Conservation (phyloP, 257 asterid species). For the Fraxinus americana region DNA sequence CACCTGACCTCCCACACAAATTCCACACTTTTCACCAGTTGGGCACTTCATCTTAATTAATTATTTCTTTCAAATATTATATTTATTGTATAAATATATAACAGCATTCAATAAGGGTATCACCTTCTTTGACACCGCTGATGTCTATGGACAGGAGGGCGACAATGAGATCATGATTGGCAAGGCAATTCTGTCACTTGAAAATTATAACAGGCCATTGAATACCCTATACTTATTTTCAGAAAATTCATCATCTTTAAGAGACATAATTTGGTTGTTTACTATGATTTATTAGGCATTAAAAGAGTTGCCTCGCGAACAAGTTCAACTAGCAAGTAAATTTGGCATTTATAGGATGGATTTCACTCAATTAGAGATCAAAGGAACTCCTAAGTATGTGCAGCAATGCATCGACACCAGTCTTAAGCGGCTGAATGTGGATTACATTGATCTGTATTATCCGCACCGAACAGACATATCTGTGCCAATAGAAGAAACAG, state of each 20-base stretch:
- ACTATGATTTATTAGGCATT: slow-evolving; percentile 29
- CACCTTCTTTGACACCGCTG: slow-evolving; percentile 57
- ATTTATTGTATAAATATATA: too few species aligned
- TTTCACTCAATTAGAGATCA: slow-evolving; percentile 3
- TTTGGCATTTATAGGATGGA: slow-evolving; percentile 27
- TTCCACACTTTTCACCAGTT: too few species aligned
- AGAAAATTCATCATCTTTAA: not conserved
- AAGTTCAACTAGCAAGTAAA: slow-evolving; percentile 41
- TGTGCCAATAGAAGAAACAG: slow-evolving; percentile 64
- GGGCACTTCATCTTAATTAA: too few species aligned
- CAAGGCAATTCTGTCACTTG: slow-evolving; percentile 37
- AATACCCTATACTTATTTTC: not conserved
- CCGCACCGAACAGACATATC: slow-evolving; percentile 47
- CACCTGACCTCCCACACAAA: too few species aligned
- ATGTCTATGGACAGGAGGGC: slow-evolving; percentile 36
- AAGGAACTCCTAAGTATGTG: slow-evolving; percentile 43
- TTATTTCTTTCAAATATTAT: too few species aligned
- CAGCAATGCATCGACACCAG: slow-evolving; percentile 54
- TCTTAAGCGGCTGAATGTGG: slow-evolving; percentile 50
- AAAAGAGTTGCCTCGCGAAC: slow-evolving; percentile 38
- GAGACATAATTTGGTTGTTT: not conserved
- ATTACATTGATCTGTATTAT: slow-evolving; percentile 60
- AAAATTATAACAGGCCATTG: not conserved
- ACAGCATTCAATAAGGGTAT: slow-evolving; percentile 51
- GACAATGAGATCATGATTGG: slow-evolving; percentile 57